Evolutionary conservation across 2,329 filamentous ascomycete species (phyloP).

Genomic region (Didymella glomerata): DNA sequence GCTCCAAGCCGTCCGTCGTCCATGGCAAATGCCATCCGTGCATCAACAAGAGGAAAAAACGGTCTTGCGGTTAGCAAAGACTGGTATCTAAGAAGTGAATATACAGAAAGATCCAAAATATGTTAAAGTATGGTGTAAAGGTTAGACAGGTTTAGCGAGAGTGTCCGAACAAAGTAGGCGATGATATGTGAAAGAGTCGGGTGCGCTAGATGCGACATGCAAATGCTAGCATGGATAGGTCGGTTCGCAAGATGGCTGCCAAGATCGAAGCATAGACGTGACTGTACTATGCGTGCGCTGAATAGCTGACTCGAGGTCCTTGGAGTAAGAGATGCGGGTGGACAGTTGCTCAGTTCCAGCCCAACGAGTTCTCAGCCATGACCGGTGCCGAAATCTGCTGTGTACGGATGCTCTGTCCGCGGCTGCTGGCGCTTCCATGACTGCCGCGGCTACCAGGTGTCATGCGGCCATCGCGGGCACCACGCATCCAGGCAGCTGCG

Average conservation of each 20-base stretch:
- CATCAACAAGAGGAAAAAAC: slow-evolving; percentile 44
- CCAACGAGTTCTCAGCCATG: slow-evolving; percentile 91
- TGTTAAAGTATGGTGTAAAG: slow-evolving; percentile 43
- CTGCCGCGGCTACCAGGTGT: slow-evolving; percentile 55
- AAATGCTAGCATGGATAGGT: slow-evolving; percentile 31
- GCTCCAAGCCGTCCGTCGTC: slow-evolving; percentile 28
- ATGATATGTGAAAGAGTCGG: slow-evolving; percentile 25
- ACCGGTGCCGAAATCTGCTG: slow-evolving; percentile 87
- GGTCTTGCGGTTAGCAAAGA: slow-evolving; percentile 47
- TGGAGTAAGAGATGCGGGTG: not conserved
- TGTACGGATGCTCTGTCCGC: slow-evolving; percentile 69
- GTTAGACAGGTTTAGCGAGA: slow-evolving; percentile 46
- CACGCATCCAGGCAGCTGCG: slow-evolving; percentile 59
- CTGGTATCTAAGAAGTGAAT: slow-evolving; percentile 56
- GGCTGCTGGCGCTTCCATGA: slow-evolving; percentile 64
- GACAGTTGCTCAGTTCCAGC: slow-evolving; percentile 77
- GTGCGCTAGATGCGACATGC: slow-evolving; percentile 25
- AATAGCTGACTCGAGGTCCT: slow-evolving; percentile 24
- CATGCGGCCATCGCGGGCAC: slow-evolving; percentile 51
- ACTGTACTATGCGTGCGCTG: slow-evolving; percentile 10
- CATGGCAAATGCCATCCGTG: slow-evolving; percentile 26
- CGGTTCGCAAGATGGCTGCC: slow-evolving; percentile 19
- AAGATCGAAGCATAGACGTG: slow-evolving; percentile 21
- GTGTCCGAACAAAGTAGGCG: slow-evolving; percentile 44
- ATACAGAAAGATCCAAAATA: slow-evolving; percentile 35